These are phyloP conservation scores for Boletus fagicola DNA, from an alignment of 768 basidiomycete species.

Conservation along the genomic window DNA sequence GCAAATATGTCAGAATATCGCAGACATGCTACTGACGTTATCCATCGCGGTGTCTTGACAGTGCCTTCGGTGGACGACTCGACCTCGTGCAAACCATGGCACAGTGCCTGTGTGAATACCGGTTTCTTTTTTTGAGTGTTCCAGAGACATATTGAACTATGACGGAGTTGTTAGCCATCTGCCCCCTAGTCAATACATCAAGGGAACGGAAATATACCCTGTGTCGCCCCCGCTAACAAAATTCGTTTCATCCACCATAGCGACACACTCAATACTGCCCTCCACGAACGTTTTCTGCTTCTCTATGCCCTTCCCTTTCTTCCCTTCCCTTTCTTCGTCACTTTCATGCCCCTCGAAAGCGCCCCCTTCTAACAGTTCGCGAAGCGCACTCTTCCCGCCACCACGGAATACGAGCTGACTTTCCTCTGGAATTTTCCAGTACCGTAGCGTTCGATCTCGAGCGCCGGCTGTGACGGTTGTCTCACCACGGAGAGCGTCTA, in stretches of 20 bases:
- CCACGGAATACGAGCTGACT: conserved; percentile 95
- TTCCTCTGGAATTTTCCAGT: conserved; percentile 96
- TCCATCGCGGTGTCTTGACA: conserved; percentile 83
- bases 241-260: conserved; percentile 92
- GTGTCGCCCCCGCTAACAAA: conserved; percentile 96
- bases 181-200: neutral
- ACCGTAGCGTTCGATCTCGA: conserved; percentile 87
- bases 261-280: conserved; percentile 87
- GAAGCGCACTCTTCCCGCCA: conserved; percentile 79
- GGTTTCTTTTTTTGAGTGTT: conserved; percentile 93
- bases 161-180: neutral
- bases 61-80: conserved; percentile 71
- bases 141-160: conserved; percentile 87
- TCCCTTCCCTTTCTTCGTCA: conserved; percentile 41
- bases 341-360: conserved; percentile 56
- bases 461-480: conserved; percentile 85
- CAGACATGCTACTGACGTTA: conserved; percentile 78
- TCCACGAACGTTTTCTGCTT: conserved; percentile 61
- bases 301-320: conserved; percentile 30
- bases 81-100: conserved; percentile 80
- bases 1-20: conserved; percentile 90
- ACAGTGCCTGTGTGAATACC: conserved; percentile 77
- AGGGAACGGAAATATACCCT: conserved; percentile 55
- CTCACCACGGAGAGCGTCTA: conserved; percentile 83
- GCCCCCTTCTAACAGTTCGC: conserved; percentile 80